phyloP scores from a whole-genome alignment of 139 green algal species.

The Astrephomene gubernaculifera region DNA sequence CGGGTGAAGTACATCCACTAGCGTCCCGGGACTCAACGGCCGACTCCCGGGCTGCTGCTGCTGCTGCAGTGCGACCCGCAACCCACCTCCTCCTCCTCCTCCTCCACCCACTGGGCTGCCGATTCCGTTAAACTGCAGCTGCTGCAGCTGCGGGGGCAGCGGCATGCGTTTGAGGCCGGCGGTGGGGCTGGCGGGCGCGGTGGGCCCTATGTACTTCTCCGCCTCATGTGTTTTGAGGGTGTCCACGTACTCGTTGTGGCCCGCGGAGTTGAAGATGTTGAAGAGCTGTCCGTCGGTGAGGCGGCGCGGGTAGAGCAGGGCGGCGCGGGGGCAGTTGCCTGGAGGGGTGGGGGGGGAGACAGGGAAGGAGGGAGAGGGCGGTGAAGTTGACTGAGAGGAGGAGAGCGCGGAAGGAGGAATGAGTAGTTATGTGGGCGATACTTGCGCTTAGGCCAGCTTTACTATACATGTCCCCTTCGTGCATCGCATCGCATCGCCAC shows the following conservation, averaged over 20 bases:
- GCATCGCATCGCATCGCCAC: too few species aligned
- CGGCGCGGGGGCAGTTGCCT: constrained; percentile 61
- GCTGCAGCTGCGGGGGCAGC: not conserved
- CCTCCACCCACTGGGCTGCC: not conserved
- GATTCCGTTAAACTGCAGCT: not conserved
- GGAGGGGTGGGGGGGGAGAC: not conserved
- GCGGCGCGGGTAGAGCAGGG: constrained; percentile 61
- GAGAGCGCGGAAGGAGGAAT: not conserved
- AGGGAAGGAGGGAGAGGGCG: not conserved
- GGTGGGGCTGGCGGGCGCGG: not conserved
- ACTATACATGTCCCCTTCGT: too few species aligned
- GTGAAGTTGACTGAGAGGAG: not conserved
- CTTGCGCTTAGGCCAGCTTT: too few species aligned
- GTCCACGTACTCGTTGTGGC: constrained; percentile 19
- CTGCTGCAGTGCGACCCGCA: too few species aligned
- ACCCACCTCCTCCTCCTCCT: not conserved
- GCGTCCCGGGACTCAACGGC: not conserved
- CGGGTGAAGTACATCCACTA: constrained; percentile 1
- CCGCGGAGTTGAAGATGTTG: constrained; percentile 55
- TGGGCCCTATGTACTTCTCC: not conserved
- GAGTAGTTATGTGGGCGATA: too few species aligned
- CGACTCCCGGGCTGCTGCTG: too few species aligned
- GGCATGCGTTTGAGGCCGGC: not conserved
- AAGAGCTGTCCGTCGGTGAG: constrained; percentile 66
- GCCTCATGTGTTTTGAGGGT: not conserved